Conservation (phyloP, 352 stramenopile genomes). For the Globisporangium solare region DNA sequence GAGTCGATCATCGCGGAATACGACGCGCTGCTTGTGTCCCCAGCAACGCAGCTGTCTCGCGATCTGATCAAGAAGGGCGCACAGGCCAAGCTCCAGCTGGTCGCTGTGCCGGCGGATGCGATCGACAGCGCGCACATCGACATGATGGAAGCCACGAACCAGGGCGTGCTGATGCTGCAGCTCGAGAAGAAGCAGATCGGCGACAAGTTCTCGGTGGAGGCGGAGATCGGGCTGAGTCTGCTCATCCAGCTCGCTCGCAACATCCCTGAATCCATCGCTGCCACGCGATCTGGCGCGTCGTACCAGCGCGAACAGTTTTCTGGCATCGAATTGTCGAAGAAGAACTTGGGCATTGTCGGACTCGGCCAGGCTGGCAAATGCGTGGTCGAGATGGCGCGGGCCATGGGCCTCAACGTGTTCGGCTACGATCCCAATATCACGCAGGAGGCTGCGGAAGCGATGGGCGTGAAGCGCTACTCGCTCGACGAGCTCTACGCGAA, state of each 20-base stretch:
- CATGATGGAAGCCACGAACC: conserved; percentile 70
- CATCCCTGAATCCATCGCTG: conserved; percentile 45
- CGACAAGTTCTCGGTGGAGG: conserved; percentile 71
- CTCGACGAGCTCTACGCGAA: conserved; percentile 60
- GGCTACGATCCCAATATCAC: conserved; percentile 75
- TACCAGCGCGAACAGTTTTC: conserved; percentile 43
- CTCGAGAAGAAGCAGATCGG: conserved; percentile 69
- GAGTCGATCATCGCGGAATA: conserved; percentile 34
- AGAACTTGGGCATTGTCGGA: conserved; percentile 66
- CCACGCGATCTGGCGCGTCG: conserved; percentile 18
- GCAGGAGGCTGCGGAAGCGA: conserved; percentile 49
- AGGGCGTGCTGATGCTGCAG: conserved; percentile 71
- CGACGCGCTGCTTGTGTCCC: conserved; percentile 61
- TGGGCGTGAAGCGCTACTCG: conserved; percentile 59
- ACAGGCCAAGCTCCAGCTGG: conserved; percentile 41
- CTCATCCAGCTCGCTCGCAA: conserved; percentile 61
- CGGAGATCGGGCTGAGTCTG: conserved; percentile 59
- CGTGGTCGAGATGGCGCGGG: conserved; percentile 67
- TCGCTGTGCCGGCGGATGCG: conserved; percentile 45
- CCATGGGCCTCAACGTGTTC: conserved; percentile 63
- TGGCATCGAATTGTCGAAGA: conserved; percentile 54
- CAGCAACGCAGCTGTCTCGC: conserved; percentile 36
- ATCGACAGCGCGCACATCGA: conserved; percentile 67
- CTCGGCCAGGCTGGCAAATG: conserved; percentile 68
- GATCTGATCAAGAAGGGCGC: conserved; percentile 37